These are phyloP conservation scores for Penicillium brevicompactum DNA, from an alignment of 2,329 filamentous ascomycete species.

Conservation along the genomic window DNA sequence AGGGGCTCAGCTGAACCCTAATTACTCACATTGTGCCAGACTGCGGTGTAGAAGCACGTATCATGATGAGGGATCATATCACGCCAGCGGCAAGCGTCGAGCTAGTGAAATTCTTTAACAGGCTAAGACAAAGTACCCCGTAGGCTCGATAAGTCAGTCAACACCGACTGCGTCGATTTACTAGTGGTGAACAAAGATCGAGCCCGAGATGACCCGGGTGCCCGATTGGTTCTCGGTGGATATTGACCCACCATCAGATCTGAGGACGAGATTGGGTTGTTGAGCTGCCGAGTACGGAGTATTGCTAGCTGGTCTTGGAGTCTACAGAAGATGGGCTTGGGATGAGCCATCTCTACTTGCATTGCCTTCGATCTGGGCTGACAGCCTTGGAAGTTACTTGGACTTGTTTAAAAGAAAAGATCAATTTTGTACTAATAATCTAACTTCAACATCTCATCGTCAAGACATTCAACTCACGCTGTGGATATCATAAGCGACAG, in stretches of 20 bases:
- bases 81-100: background rate
- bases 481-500: constrained; percentile 13
- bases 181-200: background rate
- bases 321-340: background rate
- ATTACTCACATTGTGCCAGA: background rate
- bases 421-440: constrained; percentile 1
- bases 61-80: background rate
- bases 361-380: too few relatives aligned
- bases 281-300: background rate
- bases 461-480: constrained; percentile 2
- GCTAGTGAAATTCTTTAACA: background rate
- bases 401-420: background rate
- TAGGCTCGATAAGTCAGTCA: too few relatives aligned
- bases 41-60: background rate
- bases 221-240: background rate
- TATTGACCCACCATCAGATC: background rate
- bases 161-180: too few relatives aligned
- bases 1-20: background rate
- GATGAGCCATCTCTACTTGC: too few relatives aligned
- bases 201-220: background rate
- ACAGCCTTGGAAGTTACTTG: too few relatives aligned
- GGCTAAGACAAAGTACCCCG: too few relatives aligned
- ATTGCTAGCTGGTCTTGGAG: background rate
- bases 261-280: background rate
- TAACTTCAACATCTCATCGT: constrained; percentile 1